Evolutionary conservation across 1,139 yeast species (phyloP).

Genomic region (Williopsis jadinii): DNA sequence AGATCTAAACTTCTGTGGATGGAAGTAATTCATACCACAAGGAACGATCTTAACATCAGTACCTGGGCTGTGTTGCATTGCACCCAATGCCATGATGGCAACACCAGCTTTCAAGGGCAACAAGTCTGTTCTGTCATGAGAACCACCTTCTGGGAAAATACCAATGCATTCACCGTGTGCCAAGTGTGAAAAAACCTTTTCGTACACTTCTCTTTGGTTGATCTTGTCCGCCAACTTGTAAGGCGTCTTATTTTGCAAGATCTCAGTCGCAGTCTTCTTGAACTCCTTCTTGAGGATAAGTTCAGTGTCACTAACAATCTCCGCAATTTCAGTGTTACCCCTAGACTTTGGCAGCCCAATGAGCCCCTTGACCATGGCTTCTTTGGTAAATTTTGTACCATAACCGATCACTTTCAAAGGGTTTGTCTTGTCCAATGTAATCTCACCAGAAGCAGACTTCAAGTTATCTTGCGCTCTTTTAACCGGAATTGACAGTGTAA

Average conservation of each 20-base stretch:
- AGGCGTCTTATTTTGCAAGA: constrained; percentile 45
- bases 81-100: constrained; percentile 95
- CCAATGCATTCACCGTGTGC: constrained; percentile 80
- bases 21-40: constrained; percentile 95
- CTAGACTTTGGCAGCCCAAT: constrained; percentile 72
- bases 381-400: constrained; percentile 61
- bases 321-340: constrained; percentile 69
- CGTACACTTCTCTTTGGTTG: constrained; percentile 78
- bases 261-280: constrained; percentile 37
- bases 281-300: constrained; percentile 67
- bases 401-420: constrained; percentile 51
- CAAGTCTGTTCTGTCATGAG: constrained; percentile 88
- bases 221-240: constrained; percentile 77
- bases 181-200: constrained; percentile 75
- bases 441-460: constrained; percentile 51
- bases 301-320: constrained; percentile 69
- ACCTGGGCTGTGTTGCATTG: constrained; percentile 65
- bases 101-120: constrained; percentile 95
- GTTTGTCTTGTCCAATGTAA: constrained; percentile 40
- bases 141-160: constrained; percentile 97
- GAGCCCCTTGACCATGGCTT: constrained; percentile 62
- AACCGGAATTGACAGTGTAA: constrained; percentile 83
- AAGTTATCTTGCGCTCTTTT: constrained; percentile 86
- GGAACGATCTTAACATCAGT: constrained; percentile 84
- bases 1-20: constrained; percentile 89